These are phyloP conservation scores for Chlamydomonas sphaeroides DNA, from an alignment of 139 green algal genomes.

Conservation along the genomic window DNA sequence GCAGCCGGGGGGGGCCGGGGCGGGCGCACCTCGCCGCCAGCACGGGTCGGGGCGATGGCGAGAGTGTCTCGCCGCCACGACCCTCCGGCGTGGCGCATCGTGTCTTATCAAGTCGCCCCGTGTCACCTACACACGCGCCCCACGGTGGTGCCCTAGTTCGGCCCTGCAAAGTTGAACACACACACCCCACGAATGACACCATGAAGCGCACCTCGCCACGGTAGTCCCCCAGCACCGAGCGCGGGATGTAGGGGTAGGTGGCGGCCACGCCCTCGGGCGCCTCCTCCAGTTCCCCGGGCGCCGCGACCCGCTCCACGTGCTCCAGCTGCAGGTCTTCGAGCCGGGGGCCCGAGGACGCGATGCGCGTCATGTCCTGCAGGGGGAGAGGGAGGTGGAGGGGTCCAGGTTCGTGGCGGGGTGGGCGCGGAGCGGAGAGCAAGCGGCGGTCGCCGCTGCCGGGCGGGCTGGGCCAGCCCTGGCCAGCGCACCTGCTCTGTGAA, in stretches of 20 bases:
- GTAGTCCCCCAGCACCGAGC: constrained; percentile 62
- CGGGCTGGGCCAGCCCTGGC: background rate
- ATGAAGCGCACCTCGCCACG: constrained; percentile 27
- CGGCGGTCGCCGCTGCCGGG: background rate
- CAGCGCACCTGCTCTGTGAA: constrained; percentile 46
- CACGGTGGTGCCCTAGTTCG: too few relatives aligned
- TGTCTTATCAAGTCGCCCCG: too few relatives aligned
- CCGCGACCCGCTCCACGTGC: constrained; percentile 53
- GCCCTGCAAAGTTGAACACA: too few relatives aligned
- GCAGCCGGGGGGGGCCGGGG: too few relatives aligned
- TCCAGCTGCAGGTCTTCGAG: constrained; percentile 62
- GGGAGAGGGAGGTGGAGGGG: background rate
- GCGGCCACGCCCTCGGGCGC: constrained; percentile 2
- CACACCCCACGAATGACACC: background rate
- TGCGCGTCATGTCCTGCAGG: constrained; percentile 47
- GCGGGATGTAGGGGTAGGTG: constrained; percentile 59
- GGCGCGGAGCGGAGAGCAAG: background rate
- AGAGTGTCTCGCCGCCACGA: too few relatives aligned
- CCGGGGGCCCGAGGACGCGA: constrained; percentile 26
- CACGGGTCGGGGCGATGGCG: too few relatives aligned
- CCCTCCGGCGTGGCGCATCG: too few relatives aligned
- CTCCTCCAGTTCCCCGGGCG: background rate
- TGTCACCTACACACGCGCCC: too few relatives aligned
- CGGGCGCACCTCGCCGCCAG: too few relatives aligned
- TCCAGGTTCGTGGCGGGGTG: background rate